Conservation (phyloP, 768 basidiomycete genomes). For the Xanthoconium stramineum region DNA sequence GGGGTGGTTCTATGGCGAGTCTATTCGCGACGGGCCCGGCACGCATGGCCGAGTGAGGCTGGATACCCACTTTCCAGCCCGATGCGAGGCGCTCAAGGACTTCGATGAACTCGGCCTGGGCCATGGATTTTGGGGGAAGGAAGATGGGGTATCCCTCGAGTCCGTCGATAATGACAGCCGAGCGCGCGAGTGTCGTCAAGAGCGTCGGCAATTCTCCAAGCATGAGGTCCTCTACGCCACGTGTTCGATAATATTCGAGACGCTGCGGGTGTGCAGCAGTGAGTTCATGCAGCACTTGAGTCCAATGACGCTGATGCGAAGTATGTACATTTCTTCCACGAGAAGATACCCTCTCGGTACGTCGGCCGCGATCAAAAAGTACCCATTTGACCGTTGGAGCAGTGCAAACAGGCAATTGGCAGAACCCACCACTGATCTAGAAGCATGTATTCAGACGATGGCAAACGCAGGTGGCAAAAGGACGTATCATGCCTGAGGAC, state of each 20-base stretch:
- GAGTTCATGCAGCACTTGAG: slow-evolving; percentile 74
- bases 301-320: slow-evolving; percentile 77
- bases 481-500: slow-evolving; percentile 67
- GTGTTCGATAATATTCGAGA: slow-evolving; percentile 82
- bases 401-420: slow-evolving; percentile 66
- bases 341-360: slow-evolving; percentile 90
- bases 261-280: slow-evolving; percentile 71
- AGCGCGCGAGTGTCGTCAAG: slow-evolving; percentile 61
- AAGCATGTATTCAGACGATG: neutral
- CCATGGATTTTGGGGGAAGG: slow-evolving; percentile 82
- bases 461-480: neutral
- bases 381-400: slow-evolving; percentile 16
- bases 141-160: slow-evolving; percentile 90
- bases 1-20: slow-evolving; percentile 40
- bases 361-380: slow-evolving; percentile 21
- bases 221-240: slow-evolving; percentile 85
- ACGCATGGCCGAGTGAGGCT: slow-evolving; percentile 49
- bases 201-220: slow-evolving; percentile 69
- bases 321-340: slow-evolving; percentile 93
- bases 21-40: slow-evolving; percentile 34
- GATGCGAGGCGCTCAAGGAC: slow-evolving; percentile 75
- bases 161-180: slow-evolving; percentile 70
- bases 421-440: slow-evolving; percentile 76
- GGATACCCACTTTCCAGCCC: slow-evolving; percentile 68
- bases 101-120: slow-evolving; percentile 87